Percentiles rank a stretch among this genome's conserved stretches.
These are phyloP conservation scores for Rickenella mellea DNA, from an alignment of 768 basidiomycete genomes.

Conservation along the genomic window DNA sequence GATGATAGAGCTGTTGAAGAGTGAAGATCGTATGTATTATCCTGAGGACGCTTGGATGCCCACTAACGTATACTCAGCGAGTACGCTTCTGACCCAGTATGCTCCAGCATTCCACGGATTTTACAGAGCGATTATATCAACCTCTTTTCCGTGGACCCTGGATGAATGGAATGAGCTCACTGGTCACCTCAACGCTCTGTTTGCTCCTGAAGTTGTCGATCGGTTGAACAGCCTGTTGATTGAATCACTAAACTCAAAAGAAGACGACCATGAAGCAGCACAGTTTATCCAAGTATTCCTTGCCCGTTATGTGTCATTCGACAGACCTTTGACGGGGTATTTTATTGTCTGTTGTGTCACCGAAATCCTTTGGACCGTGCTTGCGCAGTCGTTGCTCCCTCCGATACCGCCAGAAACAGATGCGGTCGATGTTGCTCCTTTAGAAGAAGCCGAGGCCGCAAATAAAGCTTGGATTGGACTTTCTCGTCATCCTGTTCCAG, in stretches of 20 bases:
- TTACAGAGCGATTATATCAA: slow-evolving; percentile 77
- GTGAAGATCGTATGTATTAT: slow-evolving; percentile 39
- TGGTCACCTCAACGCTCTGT: slow-evolving; percentile 44
- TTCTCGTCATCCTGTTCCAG: slow-evolving; percentile 41
- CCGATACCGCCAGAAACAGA: slow-evolving; percentile 17
- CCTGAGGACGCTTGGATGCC: not conserved
- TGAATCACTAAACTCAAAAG: slow-evolving; percentile 48
- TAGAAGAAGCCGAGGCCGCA: slow-evolving; percentile 66
- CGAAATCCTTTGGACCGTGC: slow-evolving; percentile 77
- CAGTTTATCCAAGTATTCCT: slow-evolving; percentile 61
- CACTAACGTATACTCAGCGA: slow-evolving; percentile 31
- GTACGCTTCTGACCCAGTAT: slow-evolving; percentile 63
- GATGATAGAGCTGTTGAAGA: slow-evolving; percentile 46
- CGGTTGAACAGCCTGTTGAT: slow-evolving; percentile 61
- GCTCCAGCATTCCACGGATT: slow-evolving; percentile 81
- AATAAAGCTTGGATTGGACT: slow-evolving; percentile 74
- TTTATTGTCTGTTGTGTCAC: slow-evolving; percentile 86
- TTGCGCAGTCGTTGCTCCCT: slow-evolving; percentile 58
- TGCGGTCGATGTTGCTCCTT: slow-evolving; percentile 21
- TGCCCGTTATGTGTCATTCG: slow-evolving; percentile 63
- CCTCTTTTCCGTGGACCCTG: slow-evolving; percentile 64
- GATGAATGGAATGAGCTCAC: slow-evolving; percentile 55
- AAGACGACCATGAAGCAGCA: slow-evolving; percentile 41
- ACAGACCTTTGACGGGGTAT: slow-evolving; percentile 76
- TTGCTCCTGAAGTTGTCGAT: slow-evolving; percentile 58